Evolutionary conservation across 192 early-diverging fungal species (phyloP), one percentile per base, ranked within the genome.

Genomic region (Coemansia biformis): DNA sequence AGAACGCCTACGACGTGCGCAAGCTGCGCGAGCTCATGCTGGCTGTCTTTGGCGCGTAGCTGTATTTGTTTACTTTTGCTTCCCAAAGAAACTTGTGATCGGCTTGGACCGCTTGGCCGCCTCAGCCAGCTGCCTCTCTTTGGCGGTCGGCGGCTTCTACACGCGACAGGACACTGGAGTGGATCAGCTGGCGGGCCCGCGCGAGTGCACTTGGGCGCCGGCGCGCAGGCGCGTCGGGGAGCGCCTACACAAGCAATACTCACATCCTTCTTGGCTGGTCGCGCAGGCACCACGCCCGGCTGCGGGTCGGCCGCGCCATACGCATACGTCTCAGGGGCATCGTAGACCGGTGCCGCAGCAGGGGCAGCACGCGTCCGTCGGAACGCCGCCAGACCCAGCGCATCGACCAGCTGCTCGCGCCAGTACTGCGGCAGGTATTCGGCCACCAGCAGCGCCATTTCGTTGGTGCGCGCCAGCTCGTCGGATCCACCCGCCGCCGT

Each of bases 21-120:
- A 73, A 72, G 54, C 76, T 78, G 9, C 59, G 69, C 10, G 76
- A 78, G 37, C 60, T 78, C 14, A 78, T 69, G 44, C 51, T 66
- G 52, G 75, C 76, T 30, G 64, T 73, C 1, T 64, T 64, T 43
- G 57, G 49, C 22, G 51, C 51, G 1, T 69, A 51, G 2, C 8
- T 2, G 6, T 5, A 26, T 26, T 26, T 26, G 24, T n/a, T n/a
- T 41, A 41, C 43, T 29, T 44, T 30, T 63, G 63, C 47, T 59
- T 63, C 16, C 59, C 35, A 18, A 72, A 72, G 24, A 72, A 72
- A 34, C 57, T 57, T 11, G 52, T 65, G 16, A 72, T 64, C 12
- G 68, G 49, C 21, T 65, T 72, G 32, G 68, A 55, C 40, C 56
- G 64, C 23, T 52, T 54, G 2, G 68, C 68, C 11, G 68, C 62